Evolutionary conservation across 2,329 filamentous ascomycete genomes (phyloP), one percentile per base, ranked within the genome.

Genomic region (Alternaria sp.): DNA sequence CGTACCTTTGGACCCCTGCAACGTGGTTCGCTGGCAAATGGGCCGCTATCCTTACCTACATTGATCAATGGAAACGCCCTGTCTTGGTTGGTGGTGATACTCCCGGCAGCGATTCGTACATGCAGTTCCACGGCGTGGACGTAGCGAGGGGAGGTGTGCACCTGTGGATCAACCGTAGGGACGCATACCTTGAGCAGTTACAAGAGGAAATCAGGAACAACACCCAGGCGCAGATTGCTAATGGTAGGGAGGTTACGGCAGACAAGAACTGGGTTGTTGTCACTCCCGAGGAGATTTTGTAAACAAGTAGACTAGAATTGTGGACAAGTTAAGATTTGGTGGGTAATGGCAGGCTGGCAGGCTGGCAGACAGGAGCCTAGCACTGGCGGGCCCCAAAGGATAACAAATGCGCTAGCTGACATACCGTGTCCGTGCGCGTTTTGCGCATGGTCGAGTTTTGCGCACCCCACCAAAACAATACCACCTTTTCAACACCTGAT

Each of bases 241-340:
- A 74, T 49, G 64, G 64, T 21, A 61, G 69, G 45, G 67, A 70
- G 45, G 66, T 72, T 21, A 71, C 68, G 2, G 70, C 71, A 5
- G 70, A 74, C 28, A 72, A 71, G 54, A 72, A 72, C 36, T 74
- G 71, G 71, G 63, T 74, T 14, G 56, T 72, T 42, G 71, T 74
- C 17, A 67, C 62, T 56, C 68, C 70, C 4, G 61, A 60, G 34
- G 70, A 74, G 31, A 74, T 74, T n/a, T 50, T 68, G 54, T 73
- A 61, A 45, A 28, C 14, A 33, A 29, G 4, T 21, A 36, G 5
- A 36, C 6, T 26, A 39, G 37, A 36, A 13, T 10, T 48, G 28
- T 28, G 14, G 11, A 17, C 5, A 42, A 14, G 9, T 17, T 11
- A 33, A 45, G 8, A 17, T 34, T 23, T 14, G 9, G 42, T 39